Percentiles rank a stretch among this genome's conserved stretches.
Evolutionary conservation across 805 yeast genomes (phyloP).

Genomic region (Ogataea sp.): DNA sequence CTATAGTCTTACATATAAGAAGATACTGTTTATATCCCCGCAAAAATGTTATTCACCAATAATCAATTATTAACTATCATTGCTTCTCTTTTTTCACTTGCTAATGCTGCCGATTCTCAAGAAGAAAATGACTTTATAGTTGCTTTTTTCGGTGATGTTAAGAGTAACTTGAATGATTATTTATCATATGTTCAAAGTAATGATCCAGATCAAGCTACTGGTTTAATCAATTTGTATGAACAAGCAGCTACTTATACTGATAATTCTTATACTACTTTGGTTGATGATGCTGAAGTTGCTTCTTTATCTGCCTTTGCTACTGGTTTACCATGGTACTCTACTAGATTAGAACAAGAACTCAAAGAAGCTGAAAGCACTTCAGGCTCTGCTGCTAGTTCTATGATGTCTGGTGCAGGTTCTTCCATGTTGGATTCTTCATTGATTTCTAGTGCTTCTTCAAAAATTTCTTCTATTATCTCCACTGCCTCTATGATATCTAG

Average conservation of each 20-base stretch:
- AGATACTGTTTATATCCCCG: too few species aligned
- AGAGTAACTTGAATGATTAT: slow-evolving; percentile 24
- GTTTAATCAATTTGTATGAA: slow-evolving; percentile 25
- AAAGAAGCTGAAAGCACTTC: slow-evolving; percentile 8
- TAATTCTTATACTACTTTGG: slow-evolving; percentile 35
- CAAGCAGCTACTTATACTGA: slow-evolving; percentile 32
- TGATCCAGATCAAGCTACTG: slow-evolving; percentile 15
- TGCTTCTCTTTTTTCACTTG: slow-evolving; percentile 10
- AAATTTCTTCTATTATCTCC: neutral
- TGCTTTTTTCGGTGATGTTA: slow-evolving; percentile 29
- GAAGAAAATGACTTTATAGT: slow-evolving; percentile 22
- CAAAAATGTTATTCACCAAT: slow-evolving; percentile 18
- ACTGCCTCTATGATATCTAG: too few species aligned
- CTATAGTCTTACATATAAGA: too few species aligned
- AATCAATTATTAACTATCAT: slow-evolving; percentile 12
- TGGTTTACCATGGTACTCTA: slow-evolving; percentile 26
- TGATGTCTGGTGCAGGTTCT: slow-evolving; percentile 4
- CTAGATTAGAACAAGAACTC: slow-evolving; percentile 18
- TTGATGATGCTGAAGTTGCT: slow-evolving; percentile 11
- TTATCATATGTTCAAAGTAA: slow-evolving; percentile 24
- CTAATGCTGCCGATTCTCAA: slow-evolving; percentile 7
- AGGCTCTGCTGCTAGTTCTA: slow-evolving; percentile 6
- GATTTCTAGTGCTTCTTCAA: slow-evolving; percentile 2
- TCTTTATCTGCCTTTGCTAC: slow-evolving; percentile 21
- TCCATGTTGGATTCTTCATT: slow-evolving; percentile 4